A percentile compares a stretch with the other conserved stretches of the same genome.
phyloP scores from a whole-genome alignment of 306 rosid genomes.

The Prunus mongolica region DNA sequence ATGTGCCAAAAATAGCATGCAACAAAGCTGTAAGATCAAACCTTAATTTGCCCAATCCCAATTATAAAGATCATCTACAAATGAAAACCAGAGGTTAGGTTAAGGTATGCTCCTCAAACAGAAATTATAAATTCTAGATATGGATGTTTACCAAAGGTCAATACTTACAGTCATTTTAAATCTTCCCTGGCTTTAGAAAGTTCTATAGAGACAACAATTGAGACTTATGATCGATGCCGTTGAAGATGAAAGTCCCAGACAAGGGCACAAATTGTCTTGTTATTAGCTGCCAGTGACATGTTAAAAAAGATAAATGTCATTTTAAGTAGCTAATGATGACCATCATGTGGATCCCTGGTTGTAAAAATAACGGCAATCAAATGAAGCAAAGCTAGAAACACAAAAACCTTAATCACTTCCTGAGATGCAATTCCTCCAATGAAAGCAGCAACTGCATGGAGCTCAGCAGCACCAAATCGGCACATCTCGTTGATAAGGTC shows the following conservation, averaged over 20 bases:
- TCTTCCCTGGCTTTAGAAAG: slow-evolving; percentile 1
- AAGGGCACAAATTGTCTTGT: slow-evolving; percentile 94
- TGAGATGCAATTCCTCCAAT: slow-evolving; percentile 94
- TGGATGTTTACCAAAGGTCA: background rate
- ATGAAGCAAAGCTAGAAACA: slow-evolving; percentile 6
- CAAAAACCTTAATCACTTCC: slow-evolving; percentile 88
- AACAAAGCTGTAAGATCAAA: background rate
- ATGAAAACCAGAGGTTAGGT: slow-evolving; percentile 1
- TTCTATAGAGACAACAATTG: slow-evolving; percentile 64
- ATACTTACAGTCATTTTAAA: slow-evolving; percentile 7
- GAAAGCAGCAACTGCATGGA: slow-evolving; percentile 91
- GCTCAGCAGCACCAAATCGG: slow-evolving; percentile 95
- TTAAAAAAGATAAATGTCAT: slow-evolving; percentile 2
- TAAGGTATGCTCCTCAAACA: background rate
- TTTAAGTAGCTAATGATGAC: background rate
- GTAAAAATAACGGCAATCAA: background rate
- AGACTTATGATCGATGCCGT: slow-evolving; percentile 93
- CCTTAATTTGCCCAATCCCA: background rate
- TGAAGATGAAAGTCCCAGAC: slow-evolving; percentile 85
- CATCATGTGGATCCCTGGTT: background rate
- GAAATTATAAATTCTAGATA: slow-evolving; percentile 5
- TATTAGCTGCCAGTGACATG: slow-evolving; percentile 54
- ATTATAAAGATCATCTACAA: slow-evolving; percentile 25
- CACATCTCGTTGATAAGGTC: slow-evolving; percentile 98
- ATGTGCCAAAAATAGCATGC: slow-evolving; percentile 2